Base-by-base conservation (phyloP, 106 monocot genomes). In the Dendrobium nobile region DNA sequence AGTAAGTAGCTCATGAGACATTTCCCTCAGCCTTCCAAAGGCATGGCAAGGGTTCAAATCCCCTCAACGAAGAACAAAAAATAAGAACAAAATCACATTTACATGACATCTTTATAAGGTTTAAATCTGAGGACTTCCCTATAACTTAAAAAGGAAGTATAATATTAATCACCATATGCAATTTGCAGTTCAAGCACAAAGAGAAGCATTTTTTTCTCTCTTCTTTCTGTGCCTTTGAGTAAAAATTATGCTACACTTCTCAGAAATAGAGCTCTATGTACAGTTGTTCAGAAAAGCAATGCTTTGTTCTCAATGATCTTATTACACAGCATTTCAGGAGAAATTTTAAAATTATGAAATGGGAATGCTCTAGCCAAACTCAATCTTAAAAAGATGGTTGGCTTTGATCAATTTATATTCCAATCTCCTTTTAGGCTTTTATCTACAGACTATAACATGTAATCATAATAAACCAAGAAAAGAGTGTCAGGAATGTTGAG, bases 401-500 rank as follows among this genome's bases (percentile, higher is more conserved):
- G 85, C 87, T 84, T 65, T 77, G 22, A 19, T 5, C 41, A 56
- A 2, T 79, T 27, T 85, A 47, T 81, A 80, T 77, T 70, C 56
- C 54, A 82, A 9, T 51, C 40, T 77, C 43, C 40, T 75, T n/a
- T 59, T 28, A 28, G 28, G 28, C 28, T 28, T 28, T 31, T 44
- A 27, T 79, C 33, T 64, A 41, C 24, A 20, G 27, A 75, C 85
- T 83, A 94, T 33, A 90, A 77, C 73, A 95, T 54, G 77, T 94
- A 94, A 67, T 97, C 96, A 80, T 94, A 92, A 82, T 94, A 97
- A 1, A 92, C 92, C 74, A 92, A 68, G 84, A 94, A 94, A 40
- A 94, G 85, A n/a, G 89, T 88, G 80, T 97, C 96, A 2, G 96
- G 96, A 82, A 97, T 85, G 26, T 82, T 82, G 22, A 92, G 88